Conservation (phyloP, 306 rosid species). For the Citrullus mucosospermus region DNA sequence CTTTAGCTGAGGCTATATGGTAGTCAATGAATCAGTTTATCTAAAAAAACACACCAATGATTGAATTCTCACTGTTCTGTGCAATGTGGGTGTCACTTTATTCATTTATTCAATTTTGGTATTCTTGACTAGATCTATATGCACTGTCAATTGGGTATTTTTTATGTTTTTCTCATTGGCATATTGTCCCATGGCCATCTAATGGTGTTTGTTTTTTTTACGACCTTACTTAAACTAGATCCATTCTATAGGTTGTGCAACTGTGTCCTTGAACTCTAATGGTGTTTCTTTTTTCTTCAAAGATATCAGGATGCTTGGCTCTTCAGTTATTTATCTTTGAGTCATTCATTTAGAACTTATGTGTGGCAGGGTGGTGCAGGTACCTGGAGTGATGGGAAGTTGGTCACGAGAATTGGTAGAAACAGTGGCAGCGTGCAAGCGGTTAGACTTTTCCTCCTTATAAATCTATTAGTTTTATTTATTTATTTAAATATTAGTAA, state of each 20-base stretch:
- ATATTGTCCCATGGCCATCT: not conserved
- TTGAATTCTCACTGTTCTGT: not conserved
- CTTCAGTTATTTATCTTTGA: slow-evolving; percentile 12
- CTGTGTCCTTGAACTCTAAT: not conserved
- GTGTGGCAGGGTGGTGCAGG: slow-evolving; percentile 99
- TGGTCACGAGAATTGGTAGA: slow-evolving; percentile 92
- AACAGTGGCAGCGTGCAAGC: slow-evolving; percentile 84
- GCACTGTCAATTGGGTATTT: not conserved
- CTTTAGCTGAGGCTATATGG: not conserved
- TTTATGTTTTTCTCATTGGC: not conserved
- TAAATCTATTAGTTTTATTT: not conserved
- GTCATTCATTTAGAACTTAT: slow-evolving; percentile 73
- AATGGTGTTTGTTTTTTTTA: not conserved
- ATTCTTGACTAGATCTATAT: not conserved
- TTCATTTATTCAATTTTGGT: not conserved
- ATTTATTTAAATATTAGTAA: not conserved
- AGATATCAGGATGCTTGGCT: not conserved
- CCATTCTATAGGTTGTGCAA: no score
- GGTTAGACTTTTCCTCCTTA: slow-evolving; percentile 24
- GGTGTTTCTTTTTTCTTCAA: not conserved
- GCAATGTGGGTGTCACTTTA: not conserved
- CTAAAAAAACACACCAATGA: not conserved
- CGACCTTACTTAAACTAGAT: no score
- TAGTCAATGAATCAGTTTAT: not conserved
- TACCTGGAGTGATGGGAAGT: slow-evolving; percentile 99